Evolutionary conservation across 495 filamentous ascomycete species (phyloP), one percentile per base, ranked within the genome.

Genomic region (Pyrenula aspistea): DNA sequence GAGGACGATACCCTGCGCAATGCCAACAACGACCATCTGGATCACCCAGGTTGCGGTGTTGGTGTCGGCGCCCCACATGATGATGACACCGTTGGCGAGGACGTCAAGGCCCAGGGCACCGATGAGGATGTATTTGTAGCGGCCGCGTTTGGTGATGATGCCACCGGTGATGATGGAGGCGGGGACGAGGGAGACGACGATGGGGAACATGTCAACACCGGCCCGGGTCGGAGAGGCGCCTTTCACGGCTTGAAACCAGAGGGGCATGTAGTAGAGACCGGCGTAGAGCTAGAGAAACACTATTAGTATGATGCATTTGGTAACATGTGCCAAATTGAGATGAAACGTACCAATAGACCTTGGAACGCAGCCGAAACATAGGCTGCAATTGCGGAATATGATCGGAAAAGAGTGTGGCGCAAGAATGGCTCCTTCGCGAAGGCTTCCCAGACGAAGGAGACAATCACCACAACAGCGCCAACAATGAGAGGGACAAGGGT

Each of bases 71-170:
- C 50, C 50, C 49, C 82, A 64, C 10, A 79, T 57, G 22, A 70
- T 62, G 1, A 81, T 61, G 1, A 83, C 60, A 2, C 74, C 81
- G 4, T 65, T 69, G 0, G 72, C 76, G 21, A 79, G 47, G 20
- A 69, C 71, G 0, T 67, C 68, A 2, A 81, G 25, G 2, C 67
- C 58, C 79, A 80, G 83, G 23, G 81, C 82, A 24, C 56, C 24
- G 74, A 77, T 83, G 47, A 83, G 68, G 0, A 75, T 67, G 77
- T 76, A 80, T 1, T 74, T 72, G 60, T 75, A 83, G 25, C 60
- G 64, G 20, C 79, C 77, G 8, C 67, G 70, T 8, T 70, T 72
- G 1, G 74, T 69, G 2, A 79, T 72, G 1, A 77, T 20, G n/a
- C 69, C 60, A 0, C 76, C 80, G 15, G 68, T 65, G n/a, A 76